phyloP scores from a whole-genome alignment of 2,329 filamentous ascomycete species.

The Metarhizium brunneum region DNA sequence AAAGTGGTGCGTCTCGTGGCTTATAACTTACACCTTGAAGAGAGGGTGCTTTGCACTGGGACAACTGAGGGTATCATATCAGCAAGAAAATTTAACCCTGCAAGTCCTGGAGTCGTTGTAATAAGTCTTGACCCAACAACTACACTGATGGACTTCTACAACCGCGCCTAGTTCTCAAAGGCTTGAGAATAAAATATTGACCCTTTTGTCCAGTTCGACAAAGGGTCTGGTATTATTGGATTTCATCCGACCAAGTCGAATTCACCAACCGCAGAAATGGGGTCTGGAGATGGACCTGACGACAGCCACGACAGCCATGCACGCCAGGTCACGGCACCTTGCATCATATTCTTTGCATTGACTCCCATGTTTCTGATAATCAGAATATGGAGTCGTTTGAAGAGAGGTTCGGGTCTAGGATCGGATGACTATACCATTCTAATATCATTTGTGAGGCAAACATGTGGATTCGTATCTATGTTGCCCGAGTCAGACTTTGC shows the following conservation, averaged over 20 bases:
- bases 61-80: too few species aligned
- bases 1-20: neutral
- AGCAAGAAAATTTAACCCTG: too few species aligned
- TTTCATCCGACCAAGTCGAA: too few species aligned
- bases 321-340: constrained; percentile 26
- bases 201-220: too few species aligned
- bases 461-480: neutral
- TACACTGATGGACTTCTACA: too few species aligned
- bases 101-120: too few species aligned
- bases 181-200: too few species aligned
- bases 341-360: constrained; percentile 32
- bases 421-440: constrained; percentile 34
- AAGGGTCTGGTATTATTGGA: too few species aligned
- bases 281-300: constrained; percentile 1
- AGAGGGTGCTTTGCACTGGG: too few species aligned
- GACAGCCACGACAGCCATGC: constrained; percentile 27
- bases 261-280: neutral
- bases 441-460: constrained; percentile 27
- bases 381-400: constrained; percentile 30
- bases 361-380: constrained; percentile 31
- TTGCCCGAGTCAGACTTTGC: neutral
- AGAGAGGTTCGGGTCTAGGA: constrained; percentile 25
- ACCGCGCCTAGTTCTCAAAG: too few species aligned
- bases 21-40: too few species aligned
- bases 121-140: too few species aligned